Base-by-base conservation (phyloP, 768 basidiomycete species). In the Xerocomus brunneocitrinus region DNA sequence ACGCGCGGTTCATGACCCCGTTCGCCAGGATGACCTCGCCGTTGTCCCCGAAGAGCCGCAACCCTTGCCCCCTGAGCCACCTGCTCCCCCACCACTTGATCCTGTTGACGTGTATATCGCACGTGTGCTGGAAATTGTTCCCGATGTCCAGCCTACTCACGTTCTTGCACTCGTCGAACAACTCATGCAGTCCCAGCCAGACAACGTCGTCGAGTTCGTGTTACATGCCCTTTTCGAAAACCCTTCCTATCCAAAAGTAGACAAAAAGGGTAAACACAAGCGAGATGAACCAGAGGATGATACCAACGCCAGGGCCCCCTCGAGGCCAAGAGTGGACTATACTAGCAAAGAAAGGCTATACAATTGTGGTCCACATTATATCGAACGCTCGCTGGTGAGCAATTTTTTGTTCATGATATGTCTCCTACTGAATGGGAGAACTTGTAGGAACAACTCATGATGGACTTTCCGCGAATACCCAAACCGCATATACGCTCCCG, bases 221-320 rank as follows among this genome's bases (percentile, higher is more conserved):
- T 57, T 91, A 8, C 80, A 87, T 47, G 59, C 69, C 8, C 74
- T 91, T 0, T 80, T 90, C 47, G 88, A 90, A 55, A 72, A 82
- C 53, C 70, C 79, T 0, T 60, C 67, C 13, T 88, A 88, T 59
- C 87, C 87, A 0, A 82, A 75, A 54, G 67, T 73, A 4, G 73
- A 74, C 16, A 75, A 65, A 56, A 80, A 79, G 59, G 71, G 73
- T 7, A 81, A 79, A 65, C 66, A 72, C n/a, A 75, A 75, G 52
- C 65, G 61, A 6, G 64, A 64, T 14, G 77, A 71, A 16, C 62
- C 41, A 6, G 72, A 67, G 0, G 56, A 51, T 8, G 62, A 57
- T 31, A 10, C 52, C 25, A 39, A 49, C 41, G 52, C 57, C 38
- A 64, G 61, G 55, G 44, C 65, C 50, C 49, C 74, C 48, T 62